Evolutionary conservation across 352 stramenopile species (phyloP).

Genomic region (Aphanomyces stellatus): DNA sequence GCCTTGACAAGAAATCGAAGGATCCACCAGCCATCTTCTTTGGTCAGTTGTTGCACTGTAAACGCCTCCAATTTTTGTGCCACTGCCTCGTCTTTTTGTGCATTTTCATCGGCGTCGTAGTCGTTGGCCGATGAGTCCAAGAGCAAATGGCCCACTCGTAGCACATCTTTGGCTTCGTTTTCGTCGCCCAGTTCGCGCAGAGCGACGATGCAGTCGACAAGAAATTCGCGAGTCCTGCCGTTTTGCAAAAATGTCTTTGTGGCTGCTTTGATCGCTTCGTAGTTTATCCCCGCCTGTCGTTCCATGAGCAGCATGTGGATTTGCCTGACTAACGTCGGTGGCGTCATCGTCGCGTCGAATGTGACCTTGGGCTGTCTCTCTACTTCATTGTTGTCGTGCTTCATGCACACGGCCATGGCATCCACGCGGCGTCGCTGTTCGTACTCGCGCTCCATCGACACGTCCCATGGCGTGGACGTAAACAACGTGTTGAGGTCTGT

Average conservation of each 20-base stretch:
- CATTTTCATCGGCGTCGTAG: neutral
- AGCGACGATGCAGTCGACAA: slow-evolving; percentile 20
- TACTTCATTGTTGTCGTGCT: slow-evolving; percentile 31
- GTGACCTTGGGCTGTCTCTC: slow-evolving; percentile 20
- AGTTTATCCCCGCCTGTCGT: slow-evolving; percentile 1
- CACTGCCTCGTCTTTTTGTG: too few species aligned
- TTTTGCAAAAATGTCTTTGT: neutral
- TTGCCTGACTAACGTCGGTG: slow-evolving; percentile 26
- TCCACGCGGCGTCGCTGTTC: slow-evolving; percentile 33
- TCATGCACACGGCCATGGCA: slow-evolving; percentile 38
- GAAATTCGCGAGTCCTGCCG: too few species aligned
- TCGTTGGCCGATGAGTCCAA: slow-evolving; percentile 28
- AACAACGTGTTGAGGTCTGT: too few species aligned
- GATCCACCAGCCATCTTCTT: slow-evolving; percentile 5
- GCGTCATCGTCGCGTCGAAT: slow-evolving; percentile 24
- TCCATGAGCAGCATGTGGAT: slow-evolving; percentile 27
- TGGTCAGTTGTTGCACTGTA: too few species aligned
- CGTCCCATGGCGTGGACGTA: too few species aligned
- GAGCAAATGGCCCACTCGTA: slow-evolving; percentile 50
- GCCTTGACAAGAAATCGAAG: slow-evolving; percentile 10
- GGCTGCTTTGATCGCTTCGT: slow-evolving; percentile 15
- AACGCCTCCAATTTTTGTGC: too few species aligned
- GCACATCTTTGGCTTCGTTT: slow-evolving; percentile 26
- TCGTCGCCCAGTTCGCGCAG: slow-evolving; percentile 14
- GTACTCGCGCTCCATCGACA: slow-evolving; percentile 38